Conservation (phyloP, 139 green algal species). For the Chlorella vulgaris region DNA sequence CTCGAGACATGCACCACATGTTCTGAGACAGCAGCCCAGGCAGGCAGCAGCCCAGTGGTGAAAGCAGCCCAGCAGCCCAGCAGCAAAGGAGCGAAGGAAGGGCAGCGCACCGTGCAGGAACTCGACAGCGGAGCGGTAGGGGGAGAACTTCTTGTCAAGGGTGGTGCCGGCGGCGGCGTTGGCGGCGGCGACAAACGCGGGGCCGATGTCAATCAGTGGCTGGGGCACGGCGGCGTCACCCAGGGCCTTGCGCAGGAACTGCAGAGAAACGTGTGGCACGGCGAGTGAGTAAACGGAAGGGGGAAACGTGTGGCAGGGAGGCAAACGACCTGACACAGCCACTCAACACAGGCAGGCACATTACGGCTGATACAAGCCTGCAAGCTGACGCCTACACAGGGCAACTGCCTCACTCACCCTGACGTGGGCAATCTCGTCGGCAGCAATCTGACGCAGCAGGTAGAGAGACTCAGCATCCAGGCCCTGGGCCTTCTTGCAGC, state of each 20-base stretch:
- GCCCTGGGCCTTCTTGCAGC: constrained; percentile 36
- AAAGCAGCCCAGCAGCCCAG: background rate
- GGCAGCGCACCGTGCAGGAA: constrained; percentile 50
- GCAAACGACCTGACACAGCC: background rate
- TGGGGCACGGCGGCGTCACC: constrained; percentile 41
- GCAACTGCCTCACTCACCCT: too few relatives aligned
- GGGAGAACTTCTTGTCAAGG: constrained; percentile 48
- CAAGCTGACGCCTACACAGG: background rate
- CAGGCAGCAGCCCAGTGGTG: background rate
- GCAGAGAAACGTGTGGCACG: too few relatives aligned
- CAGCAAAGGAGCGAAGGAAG: background rate
- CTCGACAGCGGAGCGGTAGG: constrained; percentile 54
- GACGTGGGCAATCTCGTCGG: constrained; percentile 55
- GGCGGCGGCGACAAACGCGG: constrained; percentile 48
- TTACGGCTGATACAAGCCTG: background rate
- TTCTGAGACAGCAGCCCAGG: too few relatives aligned
- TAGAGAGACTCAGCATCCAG: background rate
- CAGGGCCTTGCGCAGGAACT: constrained; percentile 36
- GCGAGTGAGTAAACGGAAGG: background rate
- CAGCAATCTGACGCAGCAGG: constrained; percentile 40
- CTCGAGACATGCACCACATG: too few relatives aligned
- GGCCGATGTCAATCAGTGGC: constrained; percentile 52
- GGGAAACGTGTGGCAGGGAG: background rate
- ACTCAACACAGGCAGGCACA: too few relatives aligned
- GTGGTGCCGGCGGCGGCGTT: constrained; percentile 45